These are phyloP conservation scores for Solanum chaucha DNA, from an alignment of 257 asterid species.

Conservation along the genomic window DNA sequence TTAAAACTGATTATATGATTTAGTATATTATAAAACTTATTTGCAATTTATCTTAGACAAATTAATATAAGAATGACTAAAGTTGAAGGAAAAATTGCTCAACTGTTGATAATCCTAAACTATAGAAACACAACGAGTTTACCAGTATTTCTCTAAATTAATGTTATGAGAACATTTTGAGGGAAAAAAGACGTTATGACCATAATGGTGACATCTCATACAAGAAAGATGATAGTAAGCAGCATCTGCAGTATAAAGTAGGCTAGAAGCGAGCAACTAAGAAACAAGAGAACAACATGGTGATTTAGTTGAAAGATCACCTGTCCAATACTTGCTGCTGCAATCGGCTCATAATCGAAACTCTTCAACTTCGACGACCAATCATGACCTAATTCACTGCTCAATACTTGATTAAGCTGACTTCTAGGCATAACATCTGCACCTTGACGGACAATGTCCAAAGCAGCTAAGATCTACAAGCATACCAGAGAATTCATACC, in stretches of 20 bases:
- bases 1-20: background rate
- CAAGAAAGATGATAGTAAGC: background rate
- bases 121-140: background rate
- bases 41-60: background rate
- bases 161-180: background rate
- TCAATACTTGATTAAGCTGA: constrained; percentile 83
- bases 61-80: background rate
- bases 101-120: background rate
- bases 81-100: background rate
- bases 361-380: constrained; percentile 70
- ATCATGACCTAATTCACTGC: constrained; percentile 67
- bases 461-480: constrained; percentile 85
- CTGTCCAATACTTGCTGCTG: constrained; percentile 99
- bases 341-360: constrained; percentile 87
- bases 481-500: constrained; percentile 8
- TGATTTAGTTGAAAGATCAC: constrained; percentile 19
- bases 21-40: background rate
- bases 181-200: background rate
- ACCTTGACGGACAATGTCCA: constrained; percentile 95
- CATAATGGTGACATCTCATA: background rate
- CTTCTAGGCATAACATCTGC: constrained; percentile 95
- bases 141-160: background rate
- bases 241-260: background rate
- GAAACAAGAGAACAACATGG: background rate
- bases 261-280: background rate